These are phyloP conservation scores for Penicillium robsamsonii DNA, from an alignment of 495 filamentous ascomycete genomes.

Conservation along the genomic window DNA sequence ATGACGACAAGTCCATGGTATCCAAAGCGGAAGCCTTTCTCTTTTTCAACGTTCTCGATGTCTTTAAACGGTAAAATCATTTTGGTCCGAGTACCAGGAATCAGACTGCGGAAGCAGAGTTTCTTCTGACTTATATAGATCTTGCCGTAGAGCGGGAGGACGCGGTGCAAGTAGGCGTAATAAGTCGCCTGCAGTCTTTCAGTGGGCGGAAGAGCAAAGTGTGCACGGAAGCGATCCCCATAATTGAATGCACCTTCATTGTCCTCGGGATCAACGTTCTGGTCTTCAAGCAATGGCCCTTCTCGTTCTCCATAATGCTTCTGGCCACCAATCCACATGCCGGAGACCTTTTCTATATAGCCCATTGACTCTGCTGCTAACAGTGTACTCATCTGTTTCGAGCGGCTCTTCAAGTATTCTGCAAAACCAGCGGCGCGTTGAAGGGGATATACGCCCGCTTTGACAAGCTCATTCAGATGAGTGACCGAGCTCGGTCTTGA, in stretches of 20 bases:
- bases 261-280: constrained; percentile 61
- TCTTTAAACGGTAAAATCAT: constrained; percentile 89
- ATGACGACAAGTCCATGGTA: constrained; percentile 90
- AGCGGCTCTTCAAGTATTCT: constrained; percentile 73
- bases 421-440: constrained; percentile 85
- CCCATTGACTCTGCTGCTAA: constrained; percentile 94
- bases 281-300: constrained; percentile 62
- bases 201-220: constrained; percentile 81
- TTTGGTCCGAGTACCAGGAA: constrained; percentile 90
- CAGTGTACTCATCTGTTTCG: constrained; percentile 78
- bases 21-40: constrained; percentile 90
- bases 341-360: constrained; percentile 94
- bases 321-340: constrained; percentile 92
- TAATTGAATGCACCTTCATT: constrained; percentile 60
- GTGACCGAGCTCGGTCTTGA: constrained; percentile 8
- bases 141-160: constrained; percentile 93
- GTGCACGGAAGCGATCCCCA: constrained; percentile 76
- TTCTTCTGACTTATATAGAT: constrained; percentile 89
- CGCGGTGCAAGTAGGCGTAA: constrained; percentile 82
- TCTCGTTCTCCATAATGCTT: constrained; percentile 82
- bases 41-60: constrained; percentile 90
- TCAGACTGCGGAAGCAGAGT: constrained; percentile 89
- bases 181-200: constrained; percentile 90
- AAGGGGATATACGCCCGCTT: constrained; percentile 74
- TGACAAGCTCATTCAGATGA: constrained; percentile 55